Evolutionary conservation across 2,329 filamentous ascomycete species (phyloP).

Genomic region (Ophiostoma montium): DNA sequence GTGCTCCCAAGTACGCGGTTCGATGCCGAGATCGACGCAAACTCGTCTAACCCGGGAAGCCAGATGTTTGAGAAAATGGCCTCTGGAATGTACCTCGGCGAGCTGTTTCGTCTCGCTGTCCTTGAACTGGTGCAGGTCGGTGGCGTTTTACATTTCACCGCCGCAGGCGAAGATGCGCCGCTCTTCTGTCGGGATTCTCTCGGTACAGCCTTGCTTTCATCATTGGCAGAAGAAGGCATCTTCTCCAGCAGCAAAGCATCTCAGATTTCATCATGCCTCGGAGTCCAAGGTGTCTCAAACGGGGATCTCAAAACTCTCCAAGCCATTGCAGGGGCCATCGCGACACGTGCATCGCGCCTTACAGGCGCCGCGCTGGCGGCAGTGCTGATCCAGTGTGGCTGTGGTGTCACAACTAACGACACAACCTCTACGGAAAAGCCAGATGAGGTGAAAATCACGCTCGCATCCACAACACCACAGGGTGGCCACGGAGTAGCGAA

Average conservation of each 20-base stretch:
- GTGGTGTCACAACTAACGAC: not conserved
- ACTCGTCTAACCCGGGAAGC: conserved; percentile 75
- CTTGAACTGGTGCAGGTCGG: conserved; percentile 31
- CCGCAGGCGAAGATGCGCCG: too few relatives aligned
- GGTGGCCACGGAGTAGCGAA: not conserved
- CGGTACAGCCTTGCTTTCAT: not conserved
- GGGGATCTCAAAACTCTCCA: conserved; percentile 72
- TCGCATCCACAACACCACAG: too few relatives aligned
- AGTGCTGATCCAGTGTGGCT: conserved; percentile 62
- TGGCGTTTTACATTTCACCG: not conserved
- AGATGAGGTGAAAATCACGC: not conserved
- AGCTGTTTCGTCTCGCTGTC: conserved; percentile 70
- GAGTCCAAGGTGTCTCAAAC: not conserved
- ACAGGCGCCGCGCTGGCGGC: conserved; percentile 77
- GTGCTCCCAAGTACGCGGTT: conserved; percentile 75
- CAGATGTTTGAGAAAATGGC: conserved; percentile 99
- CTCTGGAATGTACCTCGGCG: conserved; percentile 96
- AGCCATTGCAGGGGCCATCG: conserved; percentile 66
- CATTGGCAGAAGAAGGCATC: not conserved
- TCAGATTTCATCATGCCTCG: not conserved
- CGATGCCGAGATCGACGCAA: conserved; percentile 62
- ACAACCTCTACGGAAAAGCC: too few relatives aligned
- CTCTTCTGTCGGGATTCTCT: not conserved
- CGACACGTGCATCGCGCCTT: conserved; percentile 76
- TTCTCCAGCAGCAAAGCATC: not conserved